Conservation (phyloP, 148 eudicot genomes). For the Rhododendron mucronatum region DNA sequence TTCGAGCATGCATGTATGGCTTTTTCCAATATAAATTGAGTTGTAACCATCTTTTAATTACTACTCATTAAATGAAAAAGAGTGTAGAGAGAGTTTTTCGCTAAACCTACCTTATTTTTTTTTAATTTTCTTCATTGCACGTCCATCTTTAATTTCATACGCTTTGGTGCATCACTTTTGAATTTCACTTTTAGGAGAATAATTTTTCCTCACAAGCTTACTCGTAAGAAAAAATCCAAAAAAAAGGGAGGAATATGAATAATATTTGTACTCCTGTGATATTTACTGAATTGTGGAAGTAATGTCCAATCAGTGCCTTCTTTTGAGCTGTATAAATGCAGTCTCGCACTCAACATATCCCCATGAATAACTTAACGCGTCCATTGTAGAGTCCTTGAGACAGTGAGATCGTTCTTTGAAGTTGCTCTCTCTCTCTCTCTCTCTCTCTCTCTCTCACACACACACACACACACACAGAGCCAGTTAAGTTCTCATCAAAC, state of each 20-base stretch:
- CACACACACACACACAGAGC: not conserved
- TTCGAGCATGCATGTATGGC: not conserved
- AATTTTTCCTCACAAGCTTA: not conserved
- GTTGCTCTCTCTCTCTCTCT: slow-evolving; percentile 15
- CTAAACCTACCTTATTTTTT: no score
- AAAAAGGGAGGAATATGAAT: not conserved
- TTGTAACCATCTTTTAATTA: no score
- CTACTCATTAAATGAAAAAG: not conserved
- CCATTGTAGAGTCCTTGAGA: not conserved
- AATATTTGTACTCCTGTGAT: not conserved
- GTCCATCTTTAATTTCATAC: no score
- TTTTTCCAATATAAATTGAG: no score
- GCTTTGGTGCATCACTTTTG: not conserved
- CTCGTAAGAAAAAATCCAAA: not conserved
- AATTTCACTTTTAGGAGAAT: not conserved
- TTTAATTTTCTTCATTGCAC: no score
- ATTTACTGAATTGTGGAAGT: not conserved
- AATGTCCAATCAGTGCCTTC: slow-evolving; percentile 19
- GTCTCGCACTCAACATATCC: not conserved
- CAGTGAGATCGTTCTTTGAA: not conserved
- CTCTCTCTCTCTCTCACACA: not conserved
- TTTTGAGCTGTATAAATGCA: slow-evolving; percentile 13
- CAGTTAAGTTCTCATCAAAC: not conserved
- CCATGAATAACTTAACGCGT: not conserved
- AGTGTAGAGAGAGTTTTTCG: not conserved